These are phyloP conservation scores for Harrya chromipes DNA, from an alignment of 768 basidiomycete genomes.

Conservation along the genomic window DNA sequence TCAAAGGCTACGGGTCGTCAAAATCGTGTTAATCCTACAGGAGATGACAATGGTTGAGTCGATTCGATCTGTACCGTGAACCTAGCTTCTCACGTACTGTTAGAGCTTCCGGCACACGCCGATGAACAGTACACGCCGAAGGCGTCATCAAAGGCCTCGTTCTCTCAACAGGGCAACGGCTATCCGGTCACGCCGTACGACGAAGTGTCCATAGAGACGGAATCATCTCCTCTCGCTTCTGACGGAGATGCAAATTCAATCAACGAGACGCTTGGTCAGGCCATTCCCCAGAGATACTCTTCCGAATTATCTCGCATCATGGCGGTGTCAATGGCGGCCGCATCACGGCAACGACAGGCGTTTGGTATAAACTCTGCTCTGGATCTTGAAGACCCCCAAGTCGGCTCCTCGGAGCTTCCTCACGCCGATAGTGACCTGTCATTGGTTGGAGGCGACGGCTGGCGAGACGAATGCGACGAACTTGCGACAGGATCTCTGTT, in stretches of 20 bases:
- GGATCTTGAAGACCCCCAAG: slow-evolving; percentile 1
- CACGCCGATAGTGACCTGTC: slow-evolving; percentile 49
- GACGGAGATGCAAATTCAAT: slow-evolving; percentile 15
- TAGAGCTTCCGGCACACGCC: slow-evolving; percentile 3
- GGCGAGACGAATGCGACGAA: slow-evolving; percentile 37
- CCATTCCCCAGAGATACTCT: slow-evolving; percentile 16
- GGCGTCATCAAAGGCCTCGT: slow-evolving; percentile 4
- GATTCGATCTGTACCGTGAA: background rate
- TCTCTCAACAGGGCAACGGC: slow-evolving; percentile 4
- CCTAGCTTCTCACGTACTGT: slow-evolving; percentile 5
- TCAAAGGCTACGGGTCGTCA: slow-evolving; percentile 1
- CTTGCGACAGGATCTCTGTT: slow-evolving; percentile 31
- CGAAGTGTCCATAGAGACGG: slow-evolving; percentile 7
- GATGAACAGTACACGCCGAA: slow-evolving; percentile 24
- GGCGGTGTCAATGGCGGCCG: slow-evolving; percentile 32
- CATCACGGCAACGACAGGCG: slow-evolving; percentile 46
- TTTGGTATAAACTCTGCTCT: slow-evolving; percentile 50
- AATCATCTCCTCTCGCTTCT: slow-evolving; percentile 12
- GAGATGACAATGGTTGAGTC: slow-evolving; percentile 12
- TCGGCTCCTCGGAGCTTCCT: slow-evolving; percentile 16
- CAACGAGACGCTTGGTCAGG: background rate
- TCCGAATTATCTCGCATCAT: slow-evolving; percentile 28
- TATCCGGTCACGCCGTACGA: background rate
- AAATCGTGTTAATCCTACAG: background rate
- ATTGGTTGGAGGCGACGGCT: slow-evolving; percentile 37